Evolutionary conservation across 331 rosid species (phyloP).

Genomic region (Acacia concinna): DNA sequence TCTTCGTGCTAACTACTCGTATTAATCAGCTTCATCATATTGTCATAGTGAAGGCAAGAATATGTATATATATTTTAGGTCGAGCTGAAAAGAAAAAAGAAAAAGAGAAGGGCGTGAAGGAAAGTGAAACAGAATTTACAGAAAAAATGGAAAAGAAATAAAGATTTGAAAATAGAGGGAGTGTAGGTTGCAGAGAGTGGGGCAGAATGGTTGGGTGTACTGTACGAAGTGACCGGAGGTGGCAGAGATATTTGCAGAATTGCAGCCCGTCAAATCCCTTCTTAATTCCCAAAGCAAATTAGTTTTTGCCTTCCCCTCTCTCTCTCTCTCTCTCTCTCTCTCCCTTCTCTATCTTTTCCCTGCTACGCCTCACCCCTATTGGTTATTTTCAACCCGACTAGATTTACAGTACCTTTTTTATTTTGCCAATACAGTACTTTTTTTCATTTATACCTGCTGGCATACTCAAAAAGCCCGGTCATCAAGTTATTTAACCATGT

Average conservation of each 20-base stretch:
- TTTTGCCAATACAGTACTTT: too few species aligned
- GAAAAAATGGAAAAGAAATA: not conserved
- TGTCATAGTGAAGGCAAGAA: not conserved
- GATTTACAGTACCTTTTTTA: not conserved
- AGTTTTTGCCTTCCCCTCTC: conserved; percentile 33
- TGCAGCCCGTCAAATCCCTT: conserved; percentile 65
- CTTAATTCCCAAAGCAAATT: conserved; percentile 33
- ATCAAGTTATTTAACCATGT: not conserved
- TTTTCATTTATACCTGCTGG: not conserved
- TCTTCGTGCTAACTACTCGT: too few species aligned
- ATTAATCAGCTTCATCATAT: not conserved
- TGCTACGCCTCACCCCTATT: not conserved
- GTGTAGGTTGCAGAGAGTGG: conserved; percentile 43
- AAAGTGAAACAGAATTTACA: not conserved
- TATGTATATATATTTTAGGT: too few species aligned
- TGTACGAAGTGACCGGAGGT: conserved; percentile 77
- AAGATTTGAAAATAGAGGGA: not conserved
- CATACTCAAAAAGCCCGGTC: not conserved
- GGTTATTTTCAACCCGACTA: not conserved
- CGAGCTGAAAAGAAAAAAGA: not conserved
- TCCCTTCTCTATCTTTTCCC: not conserved
- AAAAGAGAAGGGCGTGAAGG: not conserved
- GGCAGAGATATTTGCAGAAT: conserved; percentile 59
- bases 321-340: too few species aligned
- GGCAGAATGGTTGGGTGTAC: conserved; percentile 49